Evolutionary conservation across 352 stramenopile species (phyloP).

Genomic region (Pythium angustatum): DNA sequence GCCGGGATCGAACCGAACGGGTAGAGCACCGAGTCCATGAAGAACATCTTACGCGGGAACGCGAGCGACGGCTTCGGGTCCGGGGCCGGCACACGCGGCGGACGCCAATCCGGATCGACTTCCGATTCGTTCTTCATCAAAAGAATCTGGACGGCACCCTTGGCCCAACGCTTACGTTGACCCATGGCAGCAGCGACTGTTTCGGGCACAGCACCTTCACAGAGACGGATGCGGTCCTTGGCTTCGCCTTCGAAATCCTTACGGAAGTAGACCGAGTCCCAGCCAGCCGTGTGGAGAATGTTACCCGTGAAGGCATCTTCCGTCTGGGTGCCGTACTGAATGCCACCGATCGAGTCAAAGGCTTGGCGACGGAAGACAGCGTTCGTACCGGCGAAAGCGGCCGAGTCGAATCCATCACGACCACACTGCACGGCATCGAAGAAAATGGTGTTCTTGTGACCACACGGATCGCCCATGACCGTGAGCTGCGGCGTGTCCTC

Average conservation of each 20-base stretch:
- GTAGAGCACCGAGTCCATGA: constrained; percentile 89
- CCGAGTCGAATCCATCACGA: constrained; percentile 86
- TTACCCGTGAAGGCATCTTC: constrained; percentile 91
- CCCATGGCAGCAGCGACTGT: constrained; percentile 84
- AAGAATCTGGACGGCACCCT: constrained; percentile 87
- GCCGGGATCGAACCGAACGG: constrained; percentile 86
- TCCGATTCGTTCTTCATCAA: constrained; percentile 89
- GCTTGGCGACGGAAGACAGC: constrained; percentile 88
- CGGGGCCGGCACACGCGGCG: constrained; percentile 75
- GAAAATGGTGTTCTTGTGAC: constrained; percentile 91
- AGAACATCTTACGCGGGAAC: constrained; percentile 90
- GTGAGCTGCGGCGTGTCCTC: constrained; percentile 82
- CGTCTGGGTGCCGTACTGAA: constrained; percentile 89
- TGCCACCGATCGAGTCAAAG: constrained; percentile 88
- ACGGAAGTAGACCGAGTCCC: constrained; percentile 89
- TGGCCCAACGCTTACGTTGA: constrained; percentile 88
- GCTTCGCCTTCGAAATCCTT: constrained; percentile 89
- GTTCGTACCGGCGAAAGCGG: constrained; percentile 88
- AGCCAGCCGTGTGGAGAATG: constrained; percentile 78
- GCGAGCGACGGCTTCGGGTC: constrained; percentile 79
- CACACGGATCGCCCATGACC: constrained; percentile 86
- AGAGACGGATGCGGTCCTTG: constrained; percentile 85
- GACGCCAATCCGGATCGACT: constrained; percentile 87
- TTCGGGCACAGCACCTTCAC: constrained; percentile 81
- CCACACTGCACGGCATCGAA: constrained; percentile 88